These are phyloP conservation scores for Trichoderma citrinoviride DNA, from an alignment of 2,329 filamentous ascomycete genomes.

Conservation along the genomic window DNA sequence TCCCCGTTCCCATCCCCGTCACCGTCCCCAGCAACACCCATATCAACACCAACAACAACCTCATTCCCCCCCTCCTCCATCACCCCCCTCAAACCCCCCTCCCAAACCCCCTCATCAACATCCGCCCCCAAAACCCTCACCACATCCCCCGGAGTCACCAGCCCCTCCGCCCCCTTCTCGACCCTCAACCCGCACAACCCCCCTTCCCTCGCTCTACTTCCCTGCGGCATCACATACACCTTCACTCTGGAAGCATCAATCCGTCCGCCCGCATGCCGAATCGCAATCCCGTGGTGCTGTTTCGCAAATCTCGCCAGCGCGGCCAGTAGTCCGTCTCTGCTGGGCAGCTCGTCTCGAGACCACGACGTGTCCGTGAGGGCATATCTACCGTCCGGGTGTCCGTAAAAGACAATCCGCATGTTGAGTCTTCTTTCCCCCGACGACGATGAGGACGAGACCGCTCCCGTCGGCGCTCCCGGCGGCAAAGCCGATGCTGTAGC, in stretches of 20 bases:
- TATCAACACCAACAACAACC: constrained; percentile 30
- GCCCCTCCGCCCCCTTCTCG: not conserved
- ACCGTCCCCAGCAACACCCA: constrained; percentile 18
- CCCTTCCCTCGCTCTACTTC: not conserved
- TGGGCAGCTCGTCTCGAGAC: not conserved
- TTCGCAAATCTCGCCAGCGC: not conserved
- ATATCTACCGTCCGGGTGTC: not conserved
- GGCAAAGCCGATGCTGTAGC: not conserved
- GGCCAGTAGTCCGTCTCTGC: not conserved
- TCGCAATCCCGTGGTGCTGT: not conserved
- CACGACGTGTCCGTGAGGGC: not conserved
- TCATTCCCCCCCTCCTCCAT: constrained; percentile 19
- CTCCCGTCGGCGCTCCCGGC: not conserved
- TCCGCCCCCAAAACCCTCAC: constrained; percentile 34
- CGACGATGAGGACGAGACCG: not conserved
- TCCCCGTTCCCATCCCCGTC: not conserved
- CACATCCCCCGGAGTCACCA: constrained; percentile 26
- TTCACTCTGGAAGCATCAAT: not conserved
- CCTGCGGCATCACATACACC: constrained; percentile 3
- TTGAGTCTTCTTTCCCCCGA: not conserved
- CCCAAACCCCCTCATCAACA: constrained; percentile 29
- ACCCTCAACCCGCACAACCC: not conserved
- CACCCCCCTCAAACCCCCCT: constrained; percentile 26
- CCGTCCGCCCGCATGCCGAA: not conserved
- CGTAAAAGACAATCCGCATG: not conserved